These are phyloP conservation scores for Sicyos edulis DNA, from an alignment of 306 rosid species.

Conservation along the genomic window DNA sequence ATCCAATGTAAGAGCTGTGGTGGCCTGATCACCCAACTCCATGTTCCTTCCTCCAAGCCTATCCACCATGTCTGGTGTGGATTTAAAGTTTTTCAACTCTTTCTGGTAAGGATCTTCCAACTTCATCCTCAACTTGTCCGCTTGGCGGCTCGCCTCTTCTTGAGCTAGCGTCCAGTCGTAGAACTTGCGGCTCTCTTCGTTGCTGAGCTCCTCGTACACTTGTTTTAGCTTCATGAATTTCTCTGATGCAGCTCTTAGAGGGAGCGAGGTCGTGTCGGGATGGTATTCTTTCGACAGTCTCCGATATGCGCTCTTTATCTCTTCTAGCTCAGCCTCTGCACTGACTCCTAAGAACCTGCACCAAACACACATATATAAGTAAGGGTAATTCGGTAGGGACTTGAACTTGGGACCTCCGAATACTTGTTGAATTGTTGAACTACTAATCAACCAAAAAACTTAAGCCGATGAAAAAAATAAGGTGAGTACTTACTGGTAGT, in stretches of 20 bases:
- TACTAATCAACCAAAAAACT: no score
- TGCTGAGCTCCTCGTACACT: conserved; percentile 56
- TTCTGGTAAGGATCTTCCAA: conserved; percentile 65
- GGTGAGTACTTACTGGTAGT: conserved; percentile 57
- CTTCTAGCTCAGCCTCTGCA: conserved; percentile 67
- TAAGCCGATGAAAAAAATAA: neutral
- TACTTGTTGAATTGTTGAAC: no score
- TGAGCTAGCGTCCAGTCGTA: conserved; percentile 91
- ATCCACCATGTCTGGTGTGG: conserved; percentile 78
- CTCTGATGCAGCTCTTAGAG: conserved; percentile 67
- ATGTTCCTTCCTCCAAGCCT: conserved; percentile 68
- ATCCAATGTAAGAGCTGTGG: conserved; percentile 69
- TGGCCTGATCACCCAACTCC: conserved; percentile 74
- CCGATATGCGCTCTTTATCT: conserved; percentile 67
- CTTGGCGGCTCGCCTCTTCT: conserved; percentile 75
- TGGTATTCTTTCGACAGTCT: conserved; percentile 85
- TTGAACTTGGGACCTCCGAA: no score
- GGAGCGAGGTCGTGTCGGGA: conserved; percentile 97
- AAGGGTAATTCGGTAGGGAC: no score
- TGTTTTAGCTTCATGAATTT: conserved; percentile 71
- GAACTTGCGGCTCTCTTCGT: conserved; percentile 57
- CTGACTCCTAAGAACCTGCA: conserved; percentile 70
- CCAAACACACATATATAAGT: neutral
- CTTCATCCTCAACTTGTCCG: conserved; percentile 57
- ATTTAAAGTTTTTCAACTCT: conserved; percentile 32